phyloP scores from a whole-genome alignment of 1,284 basidiomycete species.

The Pseudozyma sp. region DNA sequence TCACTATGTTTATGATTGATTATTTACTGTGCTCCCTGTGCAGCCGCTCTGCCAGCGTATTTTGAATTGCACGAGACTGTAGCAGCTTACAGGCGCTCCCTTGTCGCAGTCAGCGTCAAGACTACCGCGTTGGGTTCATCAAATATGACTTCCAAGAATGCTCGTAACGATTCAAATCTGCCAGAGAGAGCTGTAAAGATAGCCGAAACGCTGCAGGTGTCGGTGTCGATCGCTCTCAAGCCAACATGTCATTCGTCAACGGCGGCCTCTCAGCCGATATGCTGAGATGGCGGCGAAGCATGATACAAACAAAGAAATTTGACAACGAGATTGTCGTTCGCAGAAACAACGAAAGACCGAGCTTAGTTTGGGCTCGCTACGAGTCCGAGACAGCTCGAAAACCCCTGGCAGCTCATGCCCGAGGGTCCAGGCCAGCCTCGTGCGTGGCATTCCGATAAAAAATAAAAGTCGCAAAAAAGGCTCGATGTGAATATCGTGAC shows the following conservation, averaged over 20 bases:
- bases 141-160: no score
- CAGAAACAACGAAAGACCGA: neutral
- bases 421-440: neutral
- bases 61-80: no score
- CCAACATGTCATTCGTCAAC: neutral
- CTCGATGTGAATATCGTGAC: no score
- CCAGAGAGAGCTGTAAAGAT: neutral
- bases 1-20: no score
- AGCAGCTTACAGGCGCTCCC: no score
- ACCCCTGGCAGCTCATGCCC: slow-evolving; percentile 8
- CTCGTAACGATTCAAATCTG: neutral
- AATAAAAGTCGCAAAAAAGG: no score
- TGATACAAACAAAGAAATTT: neutral
- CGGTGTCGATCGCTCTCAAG: neutral
- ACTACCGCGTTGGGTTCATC: no score
- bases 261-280: no score
- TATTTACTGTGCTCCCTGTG: no score
- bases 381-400: slow-evolving; percentile 1
- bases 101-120: no score
- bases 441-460: neutral
- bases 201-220: neutral
- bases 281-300: neutral
- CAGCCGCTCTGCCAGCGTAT: no score
- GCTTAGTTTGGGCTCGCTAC: neutral
- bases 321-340: neutral